Conservation (phyloP, 225 moss, liverwort and hornwort genomes). For the Bryum argenteum region DNA sequence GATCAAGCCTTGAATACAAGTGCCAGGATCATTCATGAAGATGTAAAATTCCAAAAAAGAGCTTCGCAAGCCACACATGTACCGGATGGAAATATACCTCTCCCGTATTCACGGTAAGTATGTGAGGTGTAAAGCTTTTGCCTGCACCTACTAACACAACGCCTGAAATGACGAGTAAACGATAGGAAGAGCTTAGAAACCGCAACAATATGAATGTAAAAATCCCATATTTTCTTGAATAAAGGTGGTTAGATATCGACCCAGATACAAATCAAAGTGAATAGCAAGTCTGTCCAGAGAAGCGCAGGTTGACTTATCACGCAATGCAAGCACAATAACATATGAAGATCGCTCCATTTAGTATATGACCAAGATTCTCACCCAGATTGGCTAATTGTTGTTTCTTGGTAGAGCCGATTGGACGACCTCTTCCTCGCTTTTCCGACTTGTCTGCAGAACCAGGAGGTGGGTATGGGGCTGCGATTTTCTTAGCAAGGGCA, state of each 20-base stretch:
- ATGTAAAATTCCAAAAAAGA: not conserved
- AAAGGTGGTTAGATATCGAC: not conserved
- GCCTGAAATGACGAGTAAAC: slow-evolving; percentile 31
- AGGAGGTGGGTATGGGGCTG: slow-evolving; percentile 57
- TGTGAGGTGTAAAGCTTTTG: slow-evolving; percentile 87
- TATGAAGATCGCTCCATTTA: not conserved
- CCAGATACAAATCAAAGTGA: not conserved
- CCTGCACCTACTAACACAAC: slow-evolving; percentile 81
- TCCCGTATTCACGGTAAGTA: slow-evolving; percentile 90
- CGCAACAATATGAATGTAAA: not conserved
- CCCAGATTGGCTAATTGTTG: slow-evolving; percentile 54
- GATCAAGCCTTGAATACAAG: slow-evolving; percentile 19
- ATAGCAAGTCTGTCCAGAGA: too few species aligned
- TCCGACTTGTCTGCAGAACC: slow-evolving; percentile 49
- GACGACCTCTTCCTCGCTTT: slow-evolving; percentile 88
- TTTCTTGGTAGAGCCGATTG: slow-evolving; percentile 69
- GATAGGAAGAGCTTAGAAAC: slow-evolving; percentile 19
- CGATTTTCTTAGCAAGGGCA: slow-evolving; percentile 54
- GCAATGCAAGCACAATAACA: not conserved
- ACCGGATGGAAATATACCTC: slow-evolving; percentile 57
- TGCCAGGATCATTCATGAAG: not conserved
- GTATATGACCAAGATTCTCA: slow-evolving; percentile 8
- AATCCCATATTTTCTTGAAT: not conserved
- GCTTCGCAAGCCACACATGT: not conserved
- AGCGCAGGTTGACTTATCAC: not conserved